A percentile compares a stretch with the other conserved stretches of the same genome.
Evolutionary conservation across 495 filamentous ascomycete genomes (phyloP).

Genomic region (Penicillium nucicola): DNA sequence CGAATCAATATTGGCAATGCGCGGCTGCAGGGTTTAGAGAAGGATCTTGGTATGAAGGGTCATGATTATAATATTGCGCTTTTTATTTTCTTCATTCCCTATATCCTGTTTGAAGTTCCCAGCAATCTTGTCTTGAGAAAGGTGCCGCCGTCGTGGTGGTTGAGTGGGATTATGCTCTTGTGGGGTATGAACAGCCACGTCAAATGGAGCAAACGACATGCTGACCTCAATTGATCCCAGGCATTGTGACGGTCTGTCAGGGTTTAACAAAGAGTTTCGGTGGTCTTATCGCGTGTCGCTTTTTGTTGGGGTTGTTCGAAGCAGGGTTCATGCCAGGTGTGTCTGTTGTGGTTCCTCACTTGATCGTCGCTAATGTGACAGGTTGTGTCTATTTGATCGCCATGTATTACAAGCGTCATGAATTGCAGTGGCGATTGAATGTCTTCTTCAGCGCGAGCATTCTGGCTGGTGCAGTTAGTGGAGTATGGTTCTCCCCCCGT

Average conservation of each 20-base stretch:
- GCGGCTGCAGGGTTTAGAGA: constrained; percentile 55
- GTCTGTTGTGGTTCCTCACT: background rate
- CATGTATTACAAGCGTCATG: constrained; percentile 62
- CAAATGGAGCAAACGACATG: background rate
- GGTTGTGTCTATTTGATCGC: constrained; percentile 50
- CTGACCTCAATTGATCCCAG: constrained; percentile 8
- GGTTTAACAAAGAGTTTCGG: constrained; percentile 52
- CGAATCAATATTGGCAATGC: constrained; percentile 64
- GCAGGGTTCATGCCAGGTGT: constrained; percentile 55
- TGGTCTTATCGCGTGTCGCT: constrained; percentile 51
- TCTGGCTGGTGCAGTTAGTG: constrained; percentile 59
- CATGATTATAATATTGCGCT: constrained; percentile 60
- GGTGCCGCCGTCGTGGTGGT: constrained; percentile 56
- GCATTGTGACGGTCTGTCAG: constrained; percentile 53
- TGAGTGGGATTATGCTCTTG: constrained; percentile 49
- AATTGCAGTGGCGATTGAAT: constrained; percentile 57
- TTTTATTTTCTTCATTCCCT: constrained; percentile 64
- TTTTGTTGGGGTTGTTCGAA: constrained; percentile 58
- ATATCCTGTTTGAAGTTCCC: constrained; percentile 63
- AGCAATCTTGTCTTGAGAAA: constrained; percentile 65
- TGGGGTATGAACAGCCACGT: constrained; percentile 50
- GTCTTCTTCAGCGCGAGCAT: constrained; percentile 57
- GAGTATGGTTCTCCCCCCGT: constrained; percentile 24
- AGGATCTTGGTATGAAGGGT: constrained; percentile 54
- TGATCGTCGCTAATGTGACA: constrained; percentile 8